Conservation (phyloP, 129 eudicot genomes). For the Ambrosia artemisiifolia region DNA sequence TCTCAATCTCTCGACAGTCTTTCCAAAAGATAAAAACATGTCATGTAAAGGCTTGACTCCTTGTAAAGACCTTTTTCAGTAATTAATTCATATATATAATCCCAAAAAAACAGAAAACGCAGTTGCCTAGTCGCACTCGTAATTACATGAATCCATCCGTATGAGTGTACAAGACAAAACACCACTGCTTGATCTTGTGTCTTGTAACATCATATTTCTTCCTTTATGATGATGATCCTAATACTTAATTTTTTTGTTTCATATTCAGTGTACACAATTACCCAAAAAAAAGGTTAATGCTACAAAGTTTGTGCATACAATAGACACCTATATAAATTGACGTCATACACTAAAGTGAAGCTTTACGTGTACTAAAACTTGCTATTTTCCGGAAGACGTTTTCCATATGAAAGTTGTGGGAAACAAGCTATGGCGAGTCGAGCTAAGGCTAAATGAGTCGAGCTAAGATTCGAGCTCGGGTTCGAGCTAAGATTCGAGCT, state of each 20-base stretch:
- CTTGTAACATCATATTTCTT: constrained; percentile 1
- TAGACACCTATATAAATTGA: neutral
- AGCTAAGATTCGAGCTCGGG: too few relatives aligned
- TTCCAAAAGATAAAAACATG: neutral
- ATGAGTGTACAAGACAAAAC: constrained; percentile 12
- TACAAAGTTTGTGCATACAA: neutral
- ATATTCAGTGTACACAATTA: too few relatives aligned
- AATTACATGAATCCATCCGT: neutral
- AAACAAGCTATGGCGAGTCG: too few relatives aligned
- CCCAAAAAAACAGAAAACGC: neutral
- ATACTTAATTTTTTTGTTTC: neutral
- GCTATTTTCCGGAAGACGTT: too few relatives aligned
- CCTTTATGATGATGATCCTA: neutral
- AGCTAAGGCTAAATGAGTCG: too few relatives aligned
- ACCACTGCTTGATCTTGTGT: neutral
- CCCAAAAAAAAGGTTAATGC: neutral
- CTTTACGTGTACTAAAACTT: neutral
- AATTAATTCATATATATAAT: neutral
- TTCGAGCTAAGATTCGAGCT: too few relatives aligned
- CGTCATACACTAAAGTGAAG: neutral
- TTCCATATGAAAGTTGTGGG: too few relatives aligned
- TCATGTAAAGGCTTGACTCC: constrained; percentile 22
- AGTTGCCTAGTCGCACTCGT: neutral
- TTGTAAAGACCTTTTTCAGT: neutral
- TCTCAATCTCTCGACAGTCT: neutral